Base-by-base conservation (phyloP, 345 rosid species). In the Hibiscus trionum region DNA sequence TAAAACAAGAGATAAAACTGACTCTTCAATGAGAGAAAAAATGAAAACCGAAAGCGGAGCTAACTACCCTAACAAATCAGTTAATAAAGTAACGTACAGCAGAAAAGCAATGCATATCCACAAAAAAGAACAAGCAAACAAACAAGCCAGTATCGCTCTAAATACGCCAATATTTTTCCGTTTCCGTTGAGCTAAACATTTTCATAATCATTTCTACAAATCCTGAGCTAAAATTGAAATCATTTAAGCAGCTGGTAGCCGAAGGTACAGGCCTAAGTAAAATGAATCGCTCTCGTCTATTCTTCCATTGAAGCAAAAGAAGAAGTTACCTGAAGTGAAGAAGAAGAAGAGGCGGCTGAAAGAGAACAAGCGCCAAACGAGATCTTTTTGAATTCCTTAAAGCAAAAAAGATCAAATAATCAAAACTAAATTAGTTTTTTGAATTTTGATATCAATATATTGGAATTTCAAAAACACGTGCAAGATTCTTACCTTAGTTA, bases 321-420 rank as follows among this genome's bases (percentile, higher is more conserved):
- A 39, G 42, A 58, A 26, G 37, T 26, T 66, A 71, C 74, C 55
- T 71, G 49, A n/a, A 39, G 73, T 0, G 33, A 24, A 37, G 39
- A 55, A 9, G 52, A 53, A 10, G 53, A 31, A 70, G 46, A 11
- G 52, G 70, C 56, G 16, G 70, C 57, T 47, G 70, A 66, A 26
- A 47, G 71, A 66, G 71, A 49, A 66, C 58, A 27, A 66, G 71
- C 59, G 71, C 50, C 59, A 49, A 67, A 57, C 59, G 59, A 55
- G 58, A 67, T 27, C 58, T 16, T 67, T 49, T 49, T 15, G 71
- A 67, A 67, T 57, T 27, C 58, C 58, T 49, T 66, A 67, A 49
- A 17, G 57, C 7, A 15, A 49, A 15, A 49, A 29, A 11, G 21
- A 3, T 56, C 10, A 56, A 21, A 19, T 0, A 14, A 66, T n/a